Conservation (phyloP, 1,139 yeast genomes). For the Lodderomyces elongisporus region DNA sequence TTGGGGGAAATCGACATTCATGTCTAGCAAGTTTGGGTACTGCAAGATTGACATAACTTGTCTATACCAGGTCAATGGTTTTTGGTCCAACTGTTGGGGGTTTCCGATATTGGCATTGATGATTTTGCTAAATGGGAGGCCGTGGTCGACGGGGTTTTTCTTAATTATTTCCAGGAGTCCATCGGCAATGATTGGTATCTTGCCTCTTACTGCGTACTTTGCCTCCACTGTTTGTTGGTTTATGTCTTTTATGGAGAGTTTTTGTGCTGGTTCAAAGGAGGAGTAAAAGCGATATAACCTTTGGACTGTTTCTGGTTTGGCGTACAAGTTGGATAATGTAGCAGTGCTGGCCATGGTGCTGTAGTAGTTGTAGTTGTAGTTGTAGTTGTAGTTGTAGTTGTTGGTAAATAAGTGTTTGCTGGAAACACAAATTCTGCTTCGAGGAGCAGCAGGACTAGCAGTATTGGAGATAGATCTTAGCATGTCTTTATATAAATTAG, state of each 20-base stretch:
- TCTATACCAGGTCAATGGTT: slow-evolving; percentile 91
- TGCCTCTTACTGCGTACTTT: slow-evolving; percentile 92
- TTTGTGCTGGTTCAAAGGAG: slow-evolving; percentile 22
- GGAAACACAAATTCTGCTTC: too few species aligned
- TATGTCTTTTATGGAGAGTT: slow-evolving; percentile 39
- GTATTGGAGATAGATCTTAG: background rate
- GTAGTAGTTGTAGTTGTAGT: background rate
- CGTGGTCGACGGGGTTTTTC: slow-evolving; percentile 44
- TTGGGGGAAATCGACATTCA: slow-evolving; percentile 42
- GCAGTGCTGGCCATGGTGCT: background rate
- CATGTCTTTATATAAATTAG: too few species aligned
- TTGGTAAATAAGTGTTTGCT: background rate
- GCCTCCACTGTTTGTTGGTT: slow-evolving; percentile 77
- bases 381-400: background rate
- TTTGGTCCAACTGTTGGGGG: slow-evolving; percentile 93
- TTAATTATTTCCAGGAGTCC: slow-evolving; percentile 57
- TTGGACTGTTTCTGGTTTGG: background rate
- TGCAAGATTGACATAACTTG: slow-evolving; percentile 83
- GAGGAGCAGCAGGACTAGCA: background rate
- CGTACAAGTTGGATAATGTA: background rate
- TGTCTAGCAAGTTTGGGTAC: slow-evolving; percentile 62
- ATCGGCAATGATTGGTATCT: slow-evolving; percentile 90
- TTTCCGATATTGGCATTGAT: slow-evolving; percentile 93
- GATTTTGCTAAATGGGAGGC: slow-evolving; percentile 72
- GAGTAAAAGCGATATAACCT: slow-evolving; percentile 2